phyloP scores from a whole-genome alignment of 345 rosid genomes.

The Diplotaxis tenuifolia region DNA sequence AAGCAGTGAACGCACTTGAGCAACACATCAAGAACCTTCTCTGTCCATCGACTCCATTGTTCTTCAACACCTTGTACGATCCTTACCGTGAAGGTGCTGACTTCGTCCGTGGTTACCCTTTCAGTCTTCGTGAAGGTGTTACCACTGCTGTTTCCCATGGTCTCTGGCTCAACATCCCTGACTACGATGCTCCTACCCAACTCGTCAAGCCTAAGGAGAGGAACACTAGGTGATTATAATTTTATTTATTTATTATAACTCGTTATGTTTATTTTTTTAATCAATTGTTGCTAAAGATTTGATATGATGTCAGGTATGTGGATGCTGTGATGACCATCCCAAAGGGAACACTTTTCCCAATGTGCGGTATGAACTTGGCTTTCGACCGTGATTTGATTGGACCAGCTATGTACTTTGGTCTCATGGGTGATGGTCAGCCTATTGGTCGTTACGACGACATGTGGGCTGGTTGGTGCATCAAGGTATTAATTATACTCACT shows the following conservation, averaged over 20 bases:
- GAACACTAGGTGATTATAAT: slow-evolving; percentile 61
- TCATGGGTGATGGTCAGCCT: slow-evolving; percentile 98
- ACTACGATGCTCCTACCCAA: slow-evolving; percentile 97
- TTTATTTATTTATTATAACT: background rate
- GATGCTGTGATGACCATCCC: slow-evolving; percentile 92
- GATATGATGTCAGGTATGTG: slow-evolving; percentile 53
- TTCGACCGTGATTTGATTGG: slow-evolving; percentile 91
- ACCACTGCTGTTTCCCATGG: slow-evolving; percentile 96
- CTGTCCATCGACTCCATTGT: slow-evolving; percentile 78
- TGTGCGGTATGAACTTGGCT: slow-evolving; percentile 98
- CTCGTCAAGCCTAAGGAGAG: slow-evolving; percentile 95
- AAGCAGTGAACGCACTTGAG: slow-evolving; percentile 80
- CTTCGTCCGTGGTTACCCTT: slow-evolving; percentile 97
- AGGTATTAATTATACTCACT: slow-evolving; percentile 42
- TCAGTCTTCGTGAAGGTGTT: slow-evolving; percentile 92
- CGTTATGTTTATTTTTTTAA: background rate
- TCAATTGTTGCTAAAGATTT: background rate
- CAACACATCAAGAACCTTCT: slow-evolving; percentile 95
- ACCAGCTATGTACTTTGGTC: slow-evolving; percentile 97
- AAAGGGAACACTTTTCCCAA: slow-evolving; percentile 90
- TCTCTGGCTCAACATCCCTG: slow-evolving; percentile 98
- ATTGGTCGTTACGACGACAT: slow-evolving; percentile 91
- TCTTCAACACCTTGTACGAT: slow-evolving; percentile 95
- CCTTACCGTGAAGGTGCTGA: slow-evolving; percentile 89
- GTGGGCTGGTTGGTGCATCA: slow-evolving; percentile 99